Percentiles rank a stretch among this genome's conserved stretches.
Evolutionary conservation across 768 basidiomycete species (phyloP).

Genomic region (Mycena amicta): DNA sequence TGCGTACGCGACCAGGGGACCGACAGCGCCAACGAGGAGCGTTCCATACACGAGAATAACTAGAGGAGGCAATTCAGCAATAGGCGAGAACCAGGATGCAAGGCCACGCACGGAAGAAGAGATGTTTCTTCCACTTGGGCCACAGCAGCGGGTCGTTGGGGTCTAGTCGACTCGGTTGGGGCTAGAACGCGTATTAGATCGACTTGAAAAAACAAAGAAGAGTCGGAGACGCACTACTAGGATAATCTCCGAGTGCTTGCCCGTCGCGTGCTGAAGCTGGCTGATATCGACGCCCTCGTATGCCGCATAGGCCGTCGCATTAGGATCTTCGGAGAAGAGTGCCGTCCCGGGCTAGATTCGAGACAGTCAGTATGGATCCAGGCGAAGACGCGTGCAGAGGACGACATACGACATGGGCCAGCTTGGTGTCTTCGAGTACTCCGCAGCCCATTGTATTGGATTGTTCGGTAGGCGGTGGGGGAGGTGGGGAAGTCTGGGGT

Average conservation of each 20-base stretch:
- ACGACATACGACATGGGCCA: constrained; percentile 9
- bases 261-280: constrained; percentile 13
- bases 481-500: too few species aligned
- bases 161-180: constrained; percentile 11
- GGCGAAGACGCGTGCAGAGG: neutral
- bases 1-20: constrained; percentile 12
- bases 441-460: constrained; percentile 16
- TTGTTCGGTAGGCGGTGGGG: too few species aligned
- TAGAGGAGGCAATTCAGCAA: neutral
- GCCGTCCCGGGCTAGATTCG: constrained; percentile 17
- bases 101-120: constrained; percentile 12
- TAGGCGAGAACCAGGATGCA: too few species aligned
- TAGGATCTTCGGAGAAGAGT: constrained; percentile 16
- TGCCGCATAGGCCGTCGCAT: constrained; percentile 7
- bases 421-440: constrained; percentile 12
- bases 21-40: constrained; percentile 6
- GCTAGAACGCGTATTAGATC: neutral
- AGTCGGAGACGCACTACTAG: constrained; percentile 3
- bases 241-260: constrained; percentile 13
- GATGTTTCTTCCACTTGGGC: constrained; percentile 16
- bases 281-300: constrained; percentile 11
- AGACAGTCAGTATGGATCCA: too few species aligned
- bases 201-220: neutral
- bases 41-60: constrained; percentile 13
- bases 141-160: constrained; percentile 11